Evolutionary conservation across 192 early-diverging fungal genomes (phyloP).

Genomic region (Obelidium mucronatum): DNA sequence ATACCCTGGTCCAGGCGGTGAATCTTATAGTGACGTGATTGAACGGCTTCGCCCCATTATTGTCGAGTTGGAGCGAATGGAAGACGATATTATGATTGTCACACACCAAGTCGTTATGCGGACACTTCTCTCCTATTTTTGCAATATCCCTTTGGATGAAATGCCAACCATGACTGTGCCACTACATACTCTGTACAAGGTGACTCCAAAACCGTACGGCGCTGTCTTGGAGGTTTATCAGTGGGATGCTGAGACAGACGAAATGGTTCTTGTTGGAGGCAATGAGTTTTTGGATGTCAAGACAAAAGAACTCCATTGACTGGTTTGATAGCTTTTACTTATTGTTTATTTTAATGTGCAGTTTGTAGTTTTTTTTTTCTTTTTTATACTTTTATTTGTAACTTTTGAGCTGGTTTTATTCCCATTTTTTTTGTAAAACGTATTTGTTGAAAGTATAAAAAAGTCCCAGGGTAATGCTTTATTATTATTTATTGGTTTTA

Average conservation of each 20-base stretch:
- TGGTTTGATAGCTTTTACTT: too few relatives aligned
- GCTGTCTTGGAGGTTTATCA: constrained; percentile 51
- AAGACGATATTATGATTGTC: constrained; percentile 83
- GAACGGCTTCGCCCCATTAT: constrained; percentile 92
- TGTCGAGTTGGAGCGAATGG: constrained; percentile 95
- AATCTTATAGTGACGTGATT: constrained; percentile 93
- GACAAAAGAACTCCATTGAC: too few relatives aligned
- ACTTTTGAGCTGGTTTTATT: too few relatives aligned
- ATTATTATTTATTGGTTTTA: too few relatives aligned
- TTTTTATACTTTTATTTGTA: too few relatives aligned
- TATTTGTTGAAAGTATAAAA: too few relatives aligned
- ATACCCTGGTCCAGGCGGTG: constrained; percentile 96
- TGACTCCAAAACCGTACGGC: constrained; percentile 87
- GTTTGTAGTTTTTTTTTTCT: too few relatives aligned
- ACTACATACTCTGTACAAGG: constrained; percentile 80
- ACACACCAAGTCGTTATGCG: constrained; percentile 93
- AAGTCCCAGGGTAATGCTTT: too few relatives aligned
- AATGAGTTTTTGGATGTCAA: constrained; percentile 15
- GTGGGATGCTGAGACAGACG: constrained; percentile 39
- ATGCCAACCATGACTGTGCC: constrained; percentile 85
- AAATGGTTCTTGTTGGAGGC: constrained; percentile 34
- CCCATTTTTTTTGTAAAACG: too few relatives aligned
- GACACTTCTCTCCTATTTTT: constrained; percentile 89
- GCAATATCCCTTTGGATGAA: constrained; percentile 80
- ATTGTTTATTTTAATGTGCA: too few relatives aligned